Evolutionary conservation across 371 early-diverging fungal genomes (phyloP).

Genomic region (Syncephalastrum sp.): DNA sequence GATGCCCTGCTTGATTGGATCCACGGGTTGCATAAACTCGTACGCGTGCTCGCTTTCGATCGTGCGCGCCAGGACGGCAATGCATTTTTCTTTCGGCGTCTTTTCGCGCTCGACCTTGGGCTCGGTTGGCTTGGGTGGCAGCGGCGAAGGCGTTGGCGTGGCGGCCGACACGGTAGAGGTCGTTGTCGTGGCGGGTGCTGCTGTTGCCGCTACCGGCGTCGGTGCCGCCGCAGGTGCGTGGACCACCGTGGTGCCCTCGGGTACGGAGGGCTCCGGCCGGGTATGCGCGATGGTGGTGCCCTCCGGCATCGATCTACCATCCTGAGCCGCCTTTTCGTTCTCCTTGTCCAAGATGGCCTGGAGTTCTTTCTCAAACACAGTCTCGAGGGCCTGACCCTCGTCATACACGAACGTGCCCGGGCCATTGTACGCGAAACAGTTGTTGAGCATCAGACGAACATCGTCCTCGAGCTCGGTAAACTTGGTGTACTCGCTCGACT

Average conservation of each 20-base stretch:
- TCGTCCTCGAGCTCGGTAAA: conserved; percentile 67
- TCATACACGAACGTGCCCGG: conserved; percentile 48
- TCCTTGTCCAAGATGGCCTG: conserved; percentile 28
- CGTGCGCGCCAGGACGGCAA: conserved; percentile 21
- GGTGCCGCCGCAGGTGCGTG: conserved; percentile 3
- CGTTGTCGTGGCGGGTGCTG: neutral
- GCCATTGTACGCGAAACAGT: conserved; percentile 57
- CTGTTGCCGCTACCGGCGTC: neutral
- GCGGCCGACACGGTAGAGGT: neutral
- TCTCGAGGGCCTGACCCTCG: conserved; percentile 47
- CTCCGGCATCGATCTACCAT: too few species aligned
- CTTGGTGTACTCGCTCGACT: conserved; percentile 46
- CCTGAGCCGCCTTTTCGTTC: conserved; percentile 15
- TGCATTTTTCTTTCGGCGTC: conserved; percentile 34
- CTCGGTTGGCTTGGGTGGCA: conserved; percentile 1
- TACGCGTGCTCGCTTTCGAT: conserved; percentile 39
- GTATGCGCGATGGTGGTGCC: conserved; percentile 1
- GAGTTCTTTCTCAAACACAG: conserved; percentile 45
- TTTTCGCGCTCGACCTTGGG: conserved; percentile 12
- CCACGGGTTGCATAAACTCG: conserved; percentile 49
- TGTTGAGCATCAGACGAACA: conserved; percentile 54
- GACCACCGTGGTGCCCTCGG: neutral
- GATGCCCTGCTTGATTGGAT: conserved; percentile 44
- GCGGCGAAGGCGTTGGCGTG: conserved; percentile 1
- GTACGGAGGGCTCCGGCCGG: neutral